Evolutionary conservation across 805 yeast species (phyloP), one percentile per base, ranked within the genome.

Genomic region (Vanderwaltozyma verrucispora): DNA sequence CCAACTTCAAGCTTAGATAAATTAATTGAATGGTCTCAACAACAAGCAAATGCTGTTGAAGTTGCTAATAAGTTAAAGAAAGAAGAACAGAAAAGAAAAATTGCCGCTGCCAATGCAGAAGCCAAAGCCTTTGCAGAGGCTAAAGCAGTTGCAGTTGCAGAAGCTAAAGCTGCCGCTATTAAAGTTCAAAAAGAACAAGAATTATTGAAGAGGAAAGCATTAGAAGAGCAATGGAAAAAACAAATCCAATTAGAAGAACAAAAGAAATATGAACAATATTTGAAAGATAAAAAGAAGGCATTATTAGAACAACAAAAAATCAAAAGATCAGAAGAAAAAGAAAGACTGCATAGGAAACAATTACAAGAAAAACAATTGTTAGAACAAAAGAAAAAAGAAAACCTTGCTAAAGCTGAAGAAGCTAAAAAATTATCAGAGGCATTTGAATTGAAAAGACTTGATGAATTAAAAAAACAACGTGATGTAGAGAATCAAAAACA

Each of bases 21-120:
- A 12, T 31, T 48, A 20, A 42, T 48, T 12, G 30, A 42, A 30
- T 48, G 49, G 49, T 42, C 51, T 9, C 36, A 35, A 28, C 16
- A 27, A 10, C 28, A 32, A 28, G 19, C 15, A 4, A 21, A 34
- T 14, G 21, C 12, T 14, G 13, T n/a, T 26, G 28, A n/a, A n/a
- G n/a, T n/a, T n/a, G n/a, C n/a, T n/a, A n/a, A n/a, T n/a, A n/a
- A n/a, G n/a, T n/a, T n/a, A n/a, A n/a, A n/a, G n/a, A n/a, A n/a
- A n/a, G n/a, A n/a, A n/a, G n/a, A n/a, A n/a, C n/a, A n/a, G n/a
- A n/a, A 21, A 21, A 21, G 24, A 21, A 21, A 21, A 6, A 32
- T 9, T 16, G 20, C n/a, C 15, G 14, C n/a, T 5, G 17, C 7
- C 9, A 18, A 21, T 21, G 13, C 27, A 5, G 20, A 13, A 8